Percentiles rank a stretch among this genome's conserved stretches.
Evolutionary conservation across 345 rosid species (phyloP).

Genomic region (Arabidopsis arenosa): DNA sequence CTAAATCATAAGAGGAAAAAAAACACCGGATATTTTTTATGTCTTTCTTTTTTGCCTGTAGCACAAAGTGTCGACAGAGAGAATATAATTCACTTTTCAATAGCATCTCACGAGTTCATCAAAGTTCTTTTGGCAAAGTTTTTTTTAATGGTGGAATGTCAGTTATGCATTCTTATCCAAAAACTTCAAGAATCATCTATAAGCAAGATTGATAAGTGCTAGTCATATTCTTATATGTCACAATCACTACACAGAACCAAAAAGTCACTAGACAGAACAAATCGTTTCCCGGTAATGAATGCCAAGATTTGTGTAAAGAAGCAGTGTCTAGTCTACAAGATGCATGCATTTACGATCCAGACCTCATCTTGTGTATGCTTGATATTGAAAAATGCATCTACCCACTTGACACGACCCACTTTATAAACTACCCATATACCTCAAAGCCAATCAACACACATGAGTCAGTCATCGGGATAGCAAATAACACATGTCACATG

Average conservation of each 20-base stretch:
- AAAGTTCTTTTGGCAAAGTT: slow-evolving; percentile 18
- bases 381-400: neutral
- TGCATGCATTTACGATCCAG: neutral
- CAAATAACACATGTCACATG: slow-evolving; percentile 1
- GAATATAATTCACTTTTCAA: slow-evolving; percentile 5
- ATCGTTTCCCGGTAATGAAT: slow-evolving; percentile 1
- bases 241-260: slow-evolving; percentile 10
- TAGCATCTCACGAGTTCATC: slow-evolving; percentile 32
- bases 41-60: slow-evolving; percentile 24
- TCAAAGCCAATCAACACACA: neutral
- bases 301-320: neutral
- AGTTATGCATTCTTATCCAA: neutral
- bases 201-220: slow-evolving; percentile 18
- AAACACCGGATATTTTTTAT: neutral
- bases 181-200: slow-evolving; percentile 3
- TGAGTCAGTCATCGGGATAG: neutral
- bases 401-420: neutral
- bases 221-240: slow-evolving; percentile 15
- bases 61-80: slow-evolving; percentile 38
- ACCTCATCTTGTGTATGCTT: neutral
- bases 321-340: neutral
- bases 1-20: neutral
- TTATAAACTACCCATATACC: neutral
- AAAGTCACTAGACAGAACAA: neutral
- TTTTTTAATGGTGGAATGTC: neutral